These are phyloP conservation scores for Hygrophoropsis aurantiaca DNA, from an alignment of 768 basidiomycete species.

Conservation along the genomic window DNA sequence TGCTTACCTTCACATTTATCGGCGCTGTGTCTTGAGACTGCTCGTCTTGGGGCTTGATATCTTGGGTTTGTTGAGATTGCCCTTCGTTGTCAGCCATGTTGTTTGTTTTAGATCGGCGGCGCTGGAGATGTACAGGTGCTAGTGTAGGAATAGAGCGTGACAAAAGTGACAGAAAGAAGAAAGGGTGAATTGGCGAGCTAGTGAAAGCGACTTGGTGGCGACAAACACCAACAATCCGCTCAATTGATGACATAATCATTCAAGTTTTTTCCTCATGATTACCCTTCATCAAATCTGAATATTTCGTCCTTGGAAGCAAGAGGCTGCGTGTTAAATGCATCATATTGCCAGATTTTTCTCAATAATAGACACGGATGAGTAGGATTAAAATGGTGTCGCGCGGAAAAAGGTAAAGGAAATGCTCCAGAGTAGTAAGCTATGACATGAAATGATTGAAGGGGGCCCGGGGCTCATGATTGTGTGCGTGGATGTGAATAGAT, in stretches of 20 bases:
- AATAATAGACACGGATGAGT: constrained; percentile 7
- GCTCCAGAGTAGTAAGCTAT: background rate
- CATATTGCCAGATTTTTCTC: background rate
- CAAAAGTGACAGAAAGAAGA: too few species aligned
- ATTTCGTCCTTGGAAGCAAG: background rate
- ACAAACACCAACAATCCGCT: too few species aligned
- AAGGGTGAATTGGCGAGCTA: too few species aligned
- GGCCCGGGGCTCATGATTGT: background rate
- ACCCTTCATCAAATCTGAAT: too few species aligned
- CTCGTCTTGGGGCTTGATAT: constrained; percentile 28
- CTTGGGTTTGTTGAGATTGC: constrained; percentile 32
- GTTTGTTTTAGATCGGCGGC: too few species aligned
- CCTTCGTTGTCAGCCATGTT: constrained; percentile 58
- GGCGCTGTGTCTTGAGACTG: constrained; percentile 60
- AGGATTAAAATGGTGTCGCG: constrained; percentile 15
- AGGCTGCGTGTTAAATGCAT: constrained; percentile 5
- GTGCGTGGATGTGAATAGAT: constrained; percentile 16
- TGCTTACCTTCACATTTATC: constrained; percentile 74
- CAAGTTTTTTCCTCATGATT: too few species aligned
- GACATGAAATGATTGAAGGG: background rate
- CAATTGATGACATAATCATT: too few species aligned
- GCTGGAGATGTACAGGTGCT: too few species aligned
- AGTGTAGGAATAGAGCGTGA: too few species aligned
- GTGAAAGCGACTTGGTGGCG: too few species aligned
- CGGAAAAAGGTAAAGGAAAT: constrained; percentile 1